Percentiles rank a stretch among this genome's conserved stretches.
These are phyloP conservation scores for Myxozyma udenii DNA, from an alignment of 805 yeast genomes.

Conservation along the genomic window DNA sequence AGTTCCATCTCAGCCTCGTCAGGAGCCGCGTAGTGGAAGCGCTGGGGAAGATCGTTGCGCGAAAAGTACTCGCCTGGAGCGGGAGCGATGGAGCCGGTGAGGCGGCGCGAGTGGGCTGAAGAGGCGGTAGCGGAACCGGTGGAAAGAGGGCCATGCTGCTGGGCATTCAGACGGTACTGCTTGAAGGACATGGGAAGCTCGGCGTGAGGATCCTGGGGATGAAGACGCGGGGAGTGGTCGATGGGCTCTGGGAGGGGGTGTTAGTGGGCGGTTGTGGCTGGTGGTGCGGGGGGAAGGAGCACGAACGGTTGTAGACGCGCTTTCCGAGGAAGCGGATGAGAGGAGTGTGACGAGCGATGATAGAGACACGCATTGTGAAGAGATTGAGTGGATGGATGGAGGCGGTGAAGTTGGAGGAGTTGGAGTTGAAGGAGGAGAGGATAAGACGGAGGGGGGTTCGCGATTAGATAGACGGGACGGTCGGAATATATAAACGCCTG, in stretches of 20 bases:
- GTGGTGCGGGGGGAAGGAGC: conserved; percentile 29
- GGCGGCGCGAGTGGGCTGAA: background rate
- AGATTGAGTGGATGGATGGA: too few species aligned
- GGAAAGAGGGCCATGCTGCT: conserved; percentile 39
- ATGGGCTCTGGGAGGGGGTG: conserved; percentile 30
- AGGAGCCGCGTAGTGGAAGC: conserved; percentile 66
- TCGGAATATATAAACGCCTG: background rate
- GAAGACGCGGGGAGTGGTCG: conserved; percentile 44
- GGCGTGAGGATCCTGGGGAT: conserved; percentile 42
- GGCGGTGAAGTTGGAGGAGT: background rate
- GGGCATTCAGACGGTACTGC: conserved; percentile 35
- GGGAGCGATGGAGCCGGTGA: conserved; percentile 29
- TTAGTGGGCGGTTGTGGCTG: background rate
- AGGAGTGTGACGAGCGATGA: conserved; percentile 45
- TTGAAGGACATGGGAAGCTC: conserved; percentile 42
- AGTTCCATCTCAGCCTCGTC: conserved; percentile 70
- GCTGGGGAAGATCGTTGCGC: conserved; percentile 63
- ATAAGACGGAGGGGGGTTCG: background rate
- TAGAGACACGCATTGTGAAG: conserved; percentile 36
- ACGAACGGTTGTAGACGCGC: conserved; percentile 46
- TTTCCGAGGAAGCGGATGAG: conserved; percentile 86
- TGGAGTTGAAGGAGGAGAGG: background rate
- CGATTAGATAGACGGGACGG: background rate
- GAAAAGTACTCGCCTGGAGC: conserved; percentile 41
- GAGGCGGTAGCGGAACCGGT: conserved; percentile 17